Percentiles rank a stretch among this genome's conserved stretches.
Evolutionary conservation across 2,329 filamentous ascomycete species (phyloP).

Genomic region (Aspergillus sp.): DNA sequence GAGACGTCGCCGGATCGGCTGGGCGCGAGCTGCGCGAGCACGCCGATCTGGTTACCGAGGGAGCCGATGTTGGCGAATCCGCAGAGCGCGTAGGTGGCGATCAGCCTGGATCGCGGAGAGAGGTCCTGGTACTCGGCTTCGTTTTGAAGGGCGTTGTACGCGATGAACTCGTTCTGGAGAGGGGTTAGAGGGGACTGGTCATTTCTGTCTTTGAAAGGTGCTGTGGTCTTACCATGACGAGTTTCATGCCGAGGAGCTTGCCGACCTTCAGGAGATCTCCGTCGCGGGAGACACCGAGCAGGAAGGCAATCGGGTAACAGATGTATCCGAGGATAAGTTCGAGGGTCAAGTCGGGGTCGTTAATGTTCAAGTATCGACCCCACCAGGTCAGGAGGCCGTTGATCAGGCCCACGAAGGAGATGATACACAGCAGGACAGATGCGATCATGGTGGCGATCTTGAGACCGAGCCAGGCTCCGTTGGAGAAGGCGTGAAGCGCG

Average conservation of each 20-base stretch:
- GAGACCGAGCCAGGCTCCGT: slow-evolving; percentile 80
- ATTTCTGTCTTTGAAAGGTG: slow-evolving; percentile 1
- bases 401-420: slow-evolving; percentile 70
- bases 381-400: slow-evolving; percentile 82
- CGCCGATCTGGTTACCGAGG: slow-evolving; percentile 85
- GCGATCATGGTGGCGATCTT: slow-evolving; percentile 85
- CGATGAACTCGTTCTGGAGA: slow-evolving; percentile 71
- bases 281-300: slow-evolving; percentile 73
- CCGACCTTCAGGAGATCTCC: slow-evolving; percentile 68
- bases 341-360: slow-evolving; percentile 67
- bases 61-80: slow-evolving; percentile 83
- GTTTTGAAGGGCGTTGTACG: slow-evolving; percentile 60
- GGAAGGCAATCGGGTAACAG: slow-evolving; percentile 74
- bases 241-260: slow-evolving; percentile 78
- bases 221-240: slow-evolving; percentile 62
- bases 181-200: not conserved
- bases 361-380: slow-evolving; percentile 75
- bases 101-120: slow-evolving; percentile 70
- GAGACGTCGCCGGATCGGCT: slow-evolving; percentile 72
- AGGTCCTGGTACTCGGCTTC: slow-evolving; percentile 57
- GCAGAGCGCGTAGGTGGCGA: slow-evolving; percentile 83
- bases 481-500: slow-evolving; percentile 78
- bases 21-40: slow-evolving; percentile 78
- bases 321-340: slow-evolving; percentile 75
- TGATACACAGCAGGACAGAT: slow-evolving; percentile 77